Base-by-base conservation (phyloP, 2,329 filamentous ascomycete species). In the Pseudogymnoascus sp. region DNA sequence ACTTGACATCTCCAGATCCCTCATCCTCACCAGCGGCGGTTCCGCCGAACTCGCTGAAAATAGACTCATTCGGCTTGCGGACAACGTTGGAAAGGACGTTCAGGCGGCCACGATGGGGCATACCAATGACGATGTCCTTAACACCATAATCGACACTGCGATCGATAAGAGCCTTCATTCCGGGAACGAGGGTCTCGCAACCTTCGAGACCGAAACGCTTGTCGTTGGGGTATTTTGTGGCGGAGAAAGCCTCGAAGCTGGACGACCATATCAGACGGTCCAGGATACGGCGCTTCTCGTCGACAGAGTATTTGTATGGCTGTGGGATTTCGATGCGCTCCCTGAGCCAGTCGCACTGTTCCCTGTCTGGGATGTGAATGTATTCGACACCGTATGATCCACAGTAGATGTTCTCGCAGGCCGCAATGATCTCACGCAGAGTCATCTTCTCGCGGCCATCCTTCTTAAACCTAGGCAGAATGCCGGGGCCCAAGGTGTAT, bases 131-230 rank as follows among this genome's bases (percentile, higher is more conserved):
- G 70, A 99, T 97, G 73, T 99, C 94, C 82, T 97, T 97, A 72
- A 99, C 89, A 63, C 94, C 94, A 72, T 96, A 96, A 74, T 99
- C 94, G 69, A 99, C 94, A 73, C 92, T 97, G 72, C 94, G 90
- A 77, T 99, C 94, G 67, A 99, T 99, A 66, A 99, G 80, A 60
- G 94, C 94, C 82, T 99, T 99, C 94, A 99, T 99, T 75, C 94
- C 94, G 29, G 94, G 94, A 63, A 99, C 95, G 67, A 99, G 83
- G 62, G 91, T 93, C 77, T 99, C 94, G 72, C 92, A 96, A 73
- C 94, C 94, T 79, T 99, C 94, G 29, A 99, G 85, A 78, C 94
- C 94, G 77, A 99, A 99, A 73, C 94, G 90, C 84, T 99, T 99
- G 79, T 99, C 94, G 77, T 99, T 99, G 75, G 94, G 94, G 78